Base-by-base conservation (phyloP, 1,284 basidiomycete genomes). In the Trametes polyzona region DNA sequence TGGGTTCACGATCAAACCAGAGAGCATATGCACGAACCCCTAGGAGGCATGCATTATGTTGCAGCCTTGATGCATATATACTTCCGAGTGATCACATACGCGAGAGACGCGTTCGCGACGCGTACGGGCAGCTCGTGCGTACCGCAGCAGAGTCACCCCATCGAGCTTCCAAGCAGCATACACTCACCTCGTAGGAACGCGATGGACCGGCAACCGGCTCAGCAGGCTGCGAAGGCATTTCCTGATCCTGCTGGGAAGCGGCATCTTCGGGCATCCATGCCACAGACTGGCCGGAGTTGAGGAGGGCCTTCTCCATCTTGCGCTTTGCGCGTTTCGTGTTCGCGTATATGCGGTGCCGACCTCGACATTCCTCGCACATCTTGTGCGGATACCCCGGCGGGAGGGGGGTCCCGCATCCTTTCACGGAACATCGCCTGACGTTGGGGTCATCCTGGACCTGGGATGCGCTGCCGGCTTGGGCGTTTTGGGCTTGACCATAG, bases 311-410 rank as follows among this genome's bases (percentile, higher is more conserved):
- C 69, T 84, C 82, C 64, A 75, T 65, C 67, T 82, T 83, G 55
- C 80, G 69, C 58, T 78, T 76, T 6, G 77, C 76, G 14, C 82
- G 70, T 65, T 83, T 83, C 2, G 80, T 81, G 46, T 66, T 78
- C 14, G 80, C 81, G 47, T 84, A 84, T 17, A 76, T 66, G 27
- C 82, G 75, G 65, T 83, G 82, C 14, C 79, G 75, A 33, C 74
- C 74, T 23, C 82, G 73, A 70, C 82, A 84, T 4, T 60, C 63
- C 29, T 80, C 77, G 71, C 82, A 84, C 82, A 83, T 83, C 69
- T 79, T 83, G 65, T 72, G 77, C 5, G 62, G 23, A 43, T 71
- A 73, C 7, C 63, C 65, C 3, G 47, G 47, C 17, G 67, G 50
- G 27, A 74, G 67, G 8, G 56, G 51, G n/a, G 63, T 61, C 30